Percentiles rank a stretch among this genome's conserved stretches.
phyloP scores from a whole-genome alignment of 805 yeast species.

The Metschnikowia gruessii region DNA sequence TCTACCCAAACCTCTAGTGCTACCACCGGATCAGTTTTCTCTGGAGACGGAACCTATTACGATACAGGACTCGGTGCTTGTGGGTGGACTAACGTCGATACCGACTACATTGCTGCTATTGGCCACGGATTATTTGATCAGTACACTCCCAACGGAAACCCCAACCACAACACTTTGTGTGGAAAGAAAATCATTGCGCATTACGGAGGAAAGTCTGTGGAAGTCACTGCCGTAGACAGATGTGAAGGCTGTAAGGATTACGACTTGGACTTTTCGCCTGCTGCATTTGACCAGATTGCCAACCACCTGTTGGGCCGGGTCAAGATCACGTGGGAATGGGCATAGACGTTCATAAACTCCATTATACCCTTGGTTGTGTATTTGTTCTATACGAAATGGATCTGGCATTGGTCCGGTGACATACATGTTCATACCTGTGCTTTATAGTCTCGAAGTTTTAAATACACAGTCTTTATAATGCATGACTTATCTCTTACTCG shows the following conservation, averaged over 20 bases:
- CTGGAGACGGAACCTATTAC: constrained; percentile 53
- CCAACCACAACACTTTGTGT: constrained; percentile 50
- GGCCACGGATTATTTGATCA: constrained; percentile 41
- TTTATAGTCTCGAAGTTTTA: too few species aligned
- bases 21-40: constrained; percentile 17
- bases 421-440: too few species aligned
- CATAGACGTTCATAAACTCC: neutral
- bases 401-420: too few species aligned
- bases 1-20: constrained; percentile 9
- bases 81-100: constrained; percentile 44
- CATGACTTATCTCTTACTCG: too few species aligned
- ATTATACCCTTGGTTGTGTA: too few species aligned
- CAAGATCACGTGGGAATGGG: constrained; percentile 49
- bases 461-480: too few species aligned
- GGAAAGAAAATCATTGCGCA: constrained; percentile 49
- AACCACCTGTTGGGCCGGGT: constrained; percentile 53
- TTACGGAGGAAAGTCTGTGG: constrained; percentile 50
- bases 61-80: constrained; percentile 52
- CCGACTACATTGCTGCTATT: constrained; percentile 54
- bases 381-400: too few species aligned
- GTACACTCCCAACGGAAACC: constrained; percentile 33
- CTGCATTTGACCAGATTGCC: constrained; percentile 54
- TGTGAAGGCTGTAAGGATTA: constrained; percentile 52
- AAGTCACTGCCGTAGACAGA: constrained; percentile 55
- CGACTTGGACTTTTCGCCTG: constrained; percentile 59